Evolutionary conservation across 2,329 filamentous ascomycete species (phyloP).

Genomic region (Fusarium setosum): DNA sequence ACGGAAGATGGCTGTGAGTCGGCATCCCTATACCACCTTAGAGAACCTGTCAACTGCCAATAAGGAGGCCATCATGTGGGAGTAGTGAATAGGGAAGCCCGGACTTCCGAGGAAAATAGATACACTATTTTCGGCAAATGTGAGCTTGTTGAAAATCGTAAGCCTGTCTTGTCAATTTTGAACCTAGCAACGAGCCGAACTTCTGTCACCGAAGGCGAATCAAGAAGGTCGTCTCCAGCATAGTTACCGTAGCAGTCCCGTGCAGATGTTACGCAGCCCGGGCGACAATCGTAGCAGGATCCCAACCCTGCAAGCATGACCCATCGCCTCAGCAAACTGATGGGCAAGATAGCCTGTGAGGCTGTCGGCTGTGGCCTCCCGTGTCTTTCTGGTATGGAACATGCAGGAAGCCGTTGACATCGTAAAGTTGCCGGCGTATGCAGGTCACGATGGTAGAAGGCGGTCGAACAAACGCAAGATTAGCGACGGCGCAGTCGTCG

Average conservation of each 20-base stretch:
- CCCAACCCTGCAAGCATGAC: not conserved
- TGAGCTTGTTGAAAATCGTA: too few relatives aligned
- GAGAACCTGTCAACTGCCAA: not conserved
- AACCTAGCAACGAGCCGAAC: not conserved
- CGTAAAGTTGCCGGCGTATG: conserved; percentile 33
- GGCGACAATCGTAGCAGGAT: not conserved
- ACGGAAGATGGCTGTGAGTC: not conserved
- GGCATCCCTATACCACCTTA: not conserved
- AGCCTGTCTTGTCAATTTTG: too few relatives aligned
- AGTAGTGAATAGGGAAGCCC: not conserved
- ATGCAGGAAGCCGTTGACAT: conserved; percentile 32
- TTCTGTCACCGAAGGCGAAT: not conserved
- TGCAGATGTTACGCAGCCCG: not conserved
- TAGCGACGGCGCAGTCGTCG: conserved; percentile 39
- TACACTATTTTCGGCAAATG: not conserved
- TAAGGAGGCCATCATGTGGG: not conserved
- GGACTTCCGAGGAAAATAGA: not conserved
- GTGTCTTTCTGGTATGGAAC: conserved; percentile 5
- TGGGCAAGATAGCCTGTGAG: not conserved
- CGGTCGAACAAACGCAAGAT: conserved; percentile 37
- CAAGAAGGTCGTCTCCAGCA: not conserved
- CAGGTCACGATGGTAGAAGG: conserved; percentile 36
- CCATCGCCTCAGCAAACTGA: not conserved
- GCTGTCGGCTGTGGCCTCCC: not conserved
- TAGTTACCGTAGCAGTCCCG: too few relatives aligned